Conservation (phyloP, 441 rosid species). For the Cnidoscolus chayamansa region DNA sequence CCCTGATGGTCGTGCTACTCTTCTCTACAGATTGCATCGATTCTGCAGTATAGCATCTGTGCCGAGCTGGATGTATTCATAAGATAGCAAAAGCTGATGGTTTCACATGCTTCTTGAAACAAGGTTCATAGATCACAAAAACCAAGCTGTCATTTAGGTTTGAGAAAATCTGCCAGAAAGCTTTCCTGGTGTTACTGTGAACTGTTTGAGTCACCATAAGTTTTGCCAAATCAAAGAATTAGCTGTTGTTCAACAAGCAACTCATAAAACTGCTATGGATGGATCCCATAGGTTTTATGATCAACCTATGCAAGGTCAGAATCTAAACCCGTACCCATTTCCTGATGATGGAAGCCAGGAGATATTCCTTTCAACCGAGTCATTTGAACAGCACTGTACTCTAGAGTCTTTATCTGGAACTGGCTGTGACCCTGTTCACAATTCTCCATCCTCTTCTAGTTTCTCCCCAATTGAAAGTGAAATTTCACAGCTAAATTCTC, state of each 20-base stretch:
- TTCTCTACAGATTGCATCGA: slow-evolving; percentile 6
- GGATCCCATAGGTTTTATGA: slow-evolving; percentile 31
- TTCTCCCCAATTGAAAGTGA: slow-evolving; percentile 56
- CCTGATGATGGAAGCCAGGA: slow-evolving; percentile 43
- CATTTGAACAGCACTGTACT: slow-evolving; percentile 45
- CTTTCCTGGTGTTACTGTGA: slow-evolving; percentile 15
- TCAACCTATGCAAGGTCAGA: slow-evolving; percentile 36
- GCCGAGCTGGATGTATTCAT: background rate
- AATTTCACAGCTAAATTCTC: slow-evolving; percentile 41
- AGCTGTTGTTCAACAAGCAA: slow-evolving; percentile 25
- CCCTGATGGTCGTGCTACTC: slow-evolving; percentile 9
- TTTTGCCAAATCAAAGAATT: slow-evolving; percentile 8
- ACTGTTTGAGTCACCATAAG: slow-evolving; percentile 1
- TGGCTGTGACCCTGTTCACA: slow-evolving; percentile 32
- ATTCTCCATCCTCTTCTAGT: slow-evolving; percentile 58
- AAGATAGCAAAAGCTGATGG: slow-evolving; percentile 13
- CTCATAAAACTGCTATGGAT: slow-evolving; percentile 30
- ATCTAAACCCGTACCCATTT: slow-evolving; percentile 27
- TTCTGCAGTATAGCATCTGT: slow-evolving; percentile 15
- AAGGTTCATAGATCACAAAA: slow-evolving; percentile 1
- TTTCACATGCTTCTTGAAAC: slow-evolving; percentile 1
- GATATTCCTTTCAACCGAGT: slow-evolving; percentile 38
- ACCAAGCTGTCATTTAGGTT: slow-evolving; percentile 10
- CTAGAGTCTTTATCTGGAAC: slow-evolving; percentile 59
- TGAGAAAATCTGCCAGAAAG: slow-evolving; percentile 15